These are phyloP conservation scores for Cornus kousa DNA, from an alignment of 148 eudicot genomes.

Conservation along the genomic window DNA sequence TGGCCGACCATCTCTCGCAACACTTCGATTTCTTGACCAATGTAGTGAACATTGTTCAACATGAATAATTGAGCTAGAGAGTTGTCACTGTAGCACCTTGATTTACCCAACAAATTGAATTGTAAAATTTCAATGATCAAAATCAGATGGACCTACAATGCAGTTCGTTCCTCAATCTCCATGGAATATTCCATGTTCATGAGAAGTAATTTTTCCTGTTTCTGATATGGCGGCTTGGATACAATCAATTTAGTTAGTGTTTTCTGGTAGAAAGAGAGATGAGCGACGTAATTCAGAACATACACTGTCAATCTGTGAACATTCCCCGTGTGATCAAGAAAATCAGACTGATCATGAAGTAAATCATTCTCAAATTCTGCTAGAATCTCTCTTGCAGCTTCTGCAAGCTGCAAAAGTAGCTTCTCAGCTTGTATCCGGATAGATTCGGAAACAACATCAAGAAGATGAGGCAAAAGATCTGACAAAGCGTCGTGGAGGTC, in stretches of 20 bases:
- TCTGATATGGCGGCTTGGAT: slow-evolving; percentile 32
- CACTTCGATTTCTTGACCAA: slow-evolving; percentile 66
- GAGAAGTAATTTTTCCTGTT: no score
- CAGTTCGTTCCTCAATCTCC: slow-evolving; percentile 51
- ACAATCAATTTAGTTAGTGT: slow-evolving; percentile 62
- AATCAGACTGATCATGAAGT: slow-evolving; percentile 69
- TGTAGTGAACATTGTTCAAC: slow-evolving; percentile 86
- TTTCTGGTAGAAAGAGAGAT: slow-evolving; percentile 79
- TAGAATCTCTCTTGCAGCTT: slow-evolving; percentile 49
- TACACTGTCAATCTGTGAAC: slow-evolving; percentile 88
- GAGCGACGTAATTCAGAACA: slow-evolving; percentile 87
- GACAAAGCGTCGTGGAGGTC: slow-evolving; percentile 69
- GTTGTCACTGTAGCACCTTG: slow-evolving; percentile 54
- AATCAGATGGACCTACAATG: slow-evolving; percentile 74
- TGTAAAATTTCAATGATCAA: slow-evolving; percentile 72
- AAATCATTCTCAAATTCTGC: slow-evolving; percentile 59
- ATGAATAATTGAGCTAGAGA: slow-evolving; percentile 68
- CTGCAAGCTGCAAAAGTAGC: slow-evolving; percentile 71
- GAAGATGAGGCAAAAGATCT: slow-evolving; percentile 74
- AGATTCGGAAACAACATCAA: slow-evolving; percentile 56
- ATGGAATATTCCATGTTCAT: neutral
- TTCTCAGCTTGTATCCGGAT: slow-evolving; percentile 71
- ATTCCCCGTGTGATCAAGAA: slow-evolving; percentile 82
- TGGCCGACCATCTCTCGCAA: slow-evolving; percentile 76
- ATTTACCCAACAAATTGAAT: slow-evolving; percentile 64